These are phyloP conservation scores for Scalesia atractyloides DNA, from an alignment of 129 eudicot species.

Conservation along the genomic window DNA sequence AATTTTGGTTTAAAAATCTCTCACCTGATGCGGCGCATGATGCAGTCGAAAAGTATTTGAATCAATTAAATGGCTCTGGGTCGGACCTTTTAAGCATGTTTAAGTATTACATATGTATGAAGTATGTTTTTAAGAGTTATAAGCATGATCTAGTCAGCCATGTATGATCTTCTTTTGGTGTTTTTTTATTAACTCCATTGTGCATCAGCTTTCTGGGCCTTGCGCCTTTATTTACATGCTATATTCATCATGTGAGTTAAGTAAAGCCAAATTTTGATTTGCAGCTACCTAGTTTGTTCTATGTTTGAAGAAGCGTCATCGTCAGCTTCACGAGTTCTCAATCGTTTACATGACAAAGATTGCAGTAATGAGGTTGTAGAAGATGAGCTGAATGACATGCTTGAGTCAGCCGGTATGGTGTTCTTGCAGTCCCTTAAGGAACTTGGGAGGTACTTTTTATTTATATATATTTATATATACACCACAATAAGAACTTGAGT, in stretches of 20 bases:
- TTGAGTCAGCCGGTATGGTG: constrained; percentile 91
- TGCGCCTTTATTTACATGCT: not conserved
- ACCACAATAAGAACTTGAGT: not conserved
- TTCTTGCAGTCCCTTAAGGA: constrained; percentile 75
- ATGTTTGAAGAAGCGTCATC: constrained; percentile 76
- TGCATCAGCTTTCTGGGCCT: not conserved
- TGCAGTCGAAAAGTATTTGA: too few species aligned
- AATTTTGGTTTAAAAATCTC: too few species aligned
- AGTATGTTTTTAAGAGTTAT: too few species aligned
- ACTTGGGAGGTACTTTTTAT: constrained; percentile 57
- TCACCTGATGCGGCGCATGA: too few species aligned
- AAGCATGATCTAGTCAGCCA: too few species aligned
- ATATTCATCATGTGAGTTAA: not conserved
- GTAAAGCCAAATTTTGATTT: constrained; percentile 1
- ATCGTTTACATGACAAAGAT: constrained; percentile 36
- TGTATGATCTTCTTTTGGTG: too few species aligned
- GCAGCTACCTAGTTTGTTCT: constrained; percentile 79
- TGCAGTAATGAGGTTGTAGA: constrained; percentile 19
- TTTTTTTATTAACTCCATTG: too few species aligned
- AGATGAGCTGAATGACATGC: constrained; percentile 56
- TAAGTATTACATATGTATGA: too few species aligned
- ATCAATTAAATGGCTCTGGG: too few species aligned
- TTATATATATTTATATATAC: not conserved
- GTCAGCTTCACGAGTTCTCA: constrained; percentile 59
- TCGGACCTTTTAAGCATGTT: too few species aligned